Conservation (phyloP, 2,329 filamentous ascomycete species). For the Westerdykella sp. region DNA sequence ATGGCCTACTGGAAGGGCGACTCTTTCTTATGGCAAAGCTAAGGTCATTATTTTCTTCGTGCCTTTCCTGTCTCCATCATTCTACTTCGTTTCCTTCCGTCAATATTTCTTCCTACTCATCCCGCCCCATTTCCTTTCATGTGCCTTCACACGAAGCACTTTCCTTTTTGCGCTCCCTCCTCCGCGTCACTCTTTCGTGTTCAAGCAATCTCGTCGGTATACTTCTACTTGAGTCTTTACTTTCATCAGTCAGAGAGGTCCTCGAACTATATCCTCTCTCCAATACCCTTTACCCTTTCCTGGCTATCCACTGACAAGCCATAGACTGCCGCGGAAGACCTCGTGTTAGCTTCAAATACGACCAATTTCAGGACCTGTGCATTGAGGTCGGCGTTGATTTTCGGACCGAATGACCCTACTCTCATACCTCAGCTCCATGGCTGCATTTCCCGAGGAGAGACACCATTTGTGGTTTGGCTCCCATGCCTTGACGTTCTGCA, state of each 20-base stretch:
- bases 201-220: no score
- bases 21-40: constrained; percentile 77
- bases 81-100: neutral
- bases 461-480: constrained; percentile 56
- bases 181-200: no score
- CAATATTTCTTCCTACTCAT: neutral
- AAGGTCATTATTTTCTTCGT: constrained; percentile 53
- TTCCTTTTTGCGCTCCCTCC: no score
- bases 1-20: constrained; percentile 68
- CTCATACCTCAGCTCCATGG: constrained; percentile 67
- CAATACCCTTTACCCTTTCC: constrained; percentile 10
- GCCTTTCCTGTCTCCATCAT: neutral
- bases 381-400: constrained; percentile 81
- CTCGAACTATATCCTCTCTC: neutral
- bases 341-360: constrained; percentile 70
- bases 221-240: no score
- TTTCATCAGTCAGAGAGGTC: neutral
- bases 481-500: neutral
- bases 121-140: neutral
- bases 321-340: constrained; percentile 70
- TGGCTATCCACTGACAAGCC: neutral
- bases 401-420: constrained; percentile 82
- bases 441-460: constrained; percentile 61
- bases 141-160: no score
- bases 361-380: constrained; percentile 66